Conservation (phyloP, 148 eudicot species). For the Vaccinium macrocarpon region DNA sequence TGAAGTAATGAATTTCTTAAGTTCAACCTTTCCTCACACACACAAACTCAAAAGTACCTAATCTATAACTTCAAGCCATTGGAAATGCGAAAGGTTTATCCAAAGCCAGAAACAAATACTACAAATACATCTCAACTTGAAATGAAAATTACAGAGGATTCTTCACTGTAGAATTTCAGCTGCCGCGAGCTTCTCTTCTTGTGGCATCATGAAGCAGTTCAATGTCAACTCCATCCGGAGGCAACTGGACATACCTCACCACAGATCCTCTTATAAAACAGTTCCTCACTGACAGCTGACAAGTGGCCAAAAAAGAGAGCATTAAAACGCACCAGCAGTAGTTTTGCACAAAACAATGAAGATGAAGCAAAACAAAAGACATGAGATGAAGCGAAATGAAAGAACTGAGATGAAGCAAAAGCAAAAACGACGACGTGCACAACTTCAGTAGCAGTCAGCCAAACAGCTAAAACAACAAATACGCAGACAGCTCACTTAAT, state of each 20-base stretch:
- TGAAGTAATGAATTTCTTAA: too few relatives aligned
- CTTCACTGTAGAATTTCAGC: slow-evolving; percentile 27
- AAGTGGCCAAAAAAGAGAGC: slow-evolving; percentile 3
- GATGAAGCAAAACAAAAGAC: neutral
- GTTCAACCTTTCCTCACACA: too few relatives aligned
- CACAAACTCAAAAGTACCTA: neutral
- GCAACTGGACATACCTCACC: slow-evolving; percentile 93
- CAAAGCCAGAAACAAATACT: neutral
- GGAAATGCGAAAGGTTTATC: slow-evolving; percentile 9
- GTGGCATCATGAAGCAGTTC: slow-evolving; percentile 99
- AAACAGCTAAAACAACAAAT: neutral
- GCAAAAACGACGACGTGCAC: neutral
- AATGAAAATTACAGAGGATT: neutral
- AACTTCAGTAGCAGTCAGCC: neutral
- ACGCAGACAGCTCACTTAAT: neutral
- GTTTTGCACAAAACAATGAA: neutral
- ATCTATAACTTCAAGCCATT: neutral
- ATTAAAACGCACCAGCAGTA: neutral
- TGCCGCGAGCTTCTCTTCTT: slow-evolving; percentile 97
- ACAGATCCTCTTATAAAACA: slow-evolving; percentile 99
- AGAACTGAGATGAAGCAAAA: neutral
- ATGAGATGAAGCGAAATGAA: neutral
- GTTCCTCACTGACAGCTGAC: slow-evolving; percentile 94
- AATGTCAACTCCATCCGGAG: slow-evolving; percentile 93
- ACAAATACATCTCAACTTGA: neutral